These are phyloP conservation scores for Adansonia rubrostipa DNA, from an alignment of 441 rosid species.

Conservation along the genomic window DNA sequence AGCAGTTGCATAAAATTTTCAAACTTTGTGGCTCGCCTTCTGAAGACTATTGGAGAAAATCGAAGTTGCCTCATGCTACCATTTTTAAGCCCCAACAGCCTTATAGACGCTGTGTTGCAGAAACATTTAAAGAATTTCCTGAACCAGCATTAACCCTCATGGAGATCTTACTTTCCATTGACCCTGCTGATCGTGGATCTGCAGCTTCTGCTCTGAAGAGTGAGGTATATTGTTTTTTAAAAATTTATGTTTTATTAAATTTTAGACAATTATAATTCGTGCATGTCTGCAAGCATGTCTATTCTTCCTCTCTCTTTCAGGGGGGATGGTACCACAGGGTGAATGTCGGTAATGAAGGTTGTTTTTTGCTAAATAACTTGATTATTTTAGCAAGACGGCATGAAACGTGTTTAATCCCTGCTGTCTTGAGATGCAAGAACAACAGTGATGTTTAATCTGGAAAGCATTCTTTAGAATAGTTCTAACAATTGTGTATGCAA, in stretches of 20 bases:
- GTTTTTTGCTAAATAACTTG: neutral
- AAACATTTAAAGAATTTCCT: conserved; percentile 93
- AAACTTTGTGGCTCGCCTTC: conserved; percentile 97
- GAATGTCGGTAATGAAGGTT: conserved; percentile 9
- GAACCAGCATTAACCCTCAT: conserved; percentile 80
- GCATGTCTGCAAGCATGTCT: neutral
- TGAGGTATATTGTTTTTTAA: conserved; percentile 55
- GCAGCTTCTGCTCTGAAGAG: conserved; percentile 76
- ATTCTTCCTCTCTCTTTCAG: neutral
- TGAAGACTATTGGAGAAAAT: conserved; percentile 91
- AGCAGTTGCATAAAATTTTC: conserved; percentile 95
- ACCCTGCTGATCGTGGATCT: conserved; percentile 90
- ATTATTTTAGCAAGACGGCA: neutral
- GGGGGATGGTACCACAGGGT: neutral
- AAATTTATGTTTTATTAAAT: conserved; percentile 17
- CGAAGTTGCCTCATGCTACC: conserved; percentile 93
- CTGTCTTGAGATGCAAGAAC: neutral
- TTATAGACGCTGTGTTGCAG: conserved; percentile 81
- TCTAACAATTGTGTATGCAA: neutral
- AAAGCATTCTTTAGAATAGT: neutral
- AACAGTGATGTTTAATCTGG: neutral
- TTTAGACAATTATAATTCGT: neutral
- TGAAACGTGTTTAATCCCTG: neutral
- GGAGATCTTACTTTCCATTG: conserved; percentile 83
- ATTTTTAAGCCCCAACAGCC: conserved; percentile 96